Evolutionary conservation across 192 early-diverging fungal species (phyloP), one percentile per base, ranked within the genome.

Genomic region (Gryganskiella cystojenkinii): DNA sequence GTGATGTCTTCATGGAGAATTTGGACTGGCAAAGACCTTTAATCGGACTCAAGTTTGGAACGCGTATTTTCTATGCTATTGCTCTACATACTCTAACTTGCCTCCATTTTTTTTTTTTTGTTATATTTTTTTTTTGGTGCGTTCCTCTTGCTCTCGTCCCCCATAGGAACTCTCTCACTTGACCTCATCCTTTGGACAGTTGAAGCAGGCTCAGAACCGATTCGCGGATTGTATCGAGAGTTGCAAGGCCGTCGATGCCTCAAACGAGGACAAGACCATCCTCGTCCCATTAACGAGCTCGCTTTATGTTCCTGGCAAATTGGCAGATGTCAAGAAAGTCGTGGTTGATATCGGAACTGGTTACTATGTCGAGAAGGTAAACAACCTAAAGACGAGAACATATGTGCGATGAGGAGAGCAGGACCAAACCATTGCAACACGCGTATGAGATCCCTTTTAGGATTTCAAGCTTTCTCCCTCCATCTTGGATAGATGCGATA

Each of bases 311-410:
- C 93, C 95, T 53, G 97, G 95, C 59, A 91, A 93, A 70, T 83
- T 99, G 27, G 81, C 86, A 28, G 85, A 95, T 68, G 84, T 90
- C 15, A 87, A 94, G 52, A 94, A 89, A 49, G 94, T 99, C 13
- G 91, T 97, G 65, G 93, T 99, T 2, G 97, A 99, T 80, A 90
- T 97, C 47, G 97, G 97, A 51, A 97, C 97, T 19, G 97, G 97
- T 33, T 99, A 99, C 80, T 96, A 92, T 70, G 90, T 96, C 25
- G 94, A 96, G 79, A 97, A 99, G 88, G 94, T 93, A 79, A 20
- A 80, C 0, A 34, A 20, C 47, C 14, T 20, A 15, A 45, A 2
- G 37, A 60, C 24, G 4, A 40, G 42, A 27, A 47, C 52, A 31
- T 17, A 53, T 49, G 28, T 55, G 15, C 42, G 33, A 3, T 15